Percentiles rank a stretch among this genome's conserved stretches.
Conservation (phyloP, 306 rosid species). For the Leucaena leucocephala region DNA sequence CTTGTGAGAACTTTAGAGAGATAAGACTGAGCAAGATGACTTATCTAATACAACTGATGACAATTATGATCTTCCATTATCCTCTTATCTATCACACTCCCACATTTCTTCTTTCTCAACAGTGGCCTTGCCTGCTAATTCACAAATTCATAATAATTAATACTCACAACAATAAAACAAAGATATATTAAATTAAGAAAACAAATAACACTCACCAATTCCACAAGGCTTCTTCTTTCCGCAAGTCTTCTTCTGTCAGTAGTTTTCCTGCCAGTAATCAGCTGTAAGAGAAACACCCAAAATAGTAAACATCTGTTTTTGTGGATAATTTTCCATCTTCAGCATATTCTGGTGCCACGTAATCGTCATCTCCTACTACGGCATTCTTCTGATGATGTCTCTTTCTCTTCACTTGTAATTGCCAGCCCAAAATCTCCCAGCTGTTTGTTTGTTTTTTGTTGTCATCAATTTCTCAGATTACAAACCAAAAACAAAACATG, state of each 20-base stretch:
- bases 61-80: slow-evolving; percentile 54
- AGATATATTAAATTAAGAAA: too few relatives aligned
- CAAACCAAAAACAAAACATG: background rate
- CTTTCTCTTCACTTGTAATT: background rate
- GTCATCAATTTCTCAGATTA: background rate
- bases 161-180: background rate
- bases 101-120: slow-evolving; percentile 60
- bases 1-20: slow-evolving; percentile 50
- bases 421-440: slow-evolving; percentile 90
- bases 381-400: slow-evolving; percentile 31
- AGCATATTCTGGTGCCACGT: slow-evolving; percentile 87
- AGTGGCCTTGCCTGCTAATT: slow-evolving; percentile 62
- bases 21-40: slow-evolving; percentile 52
- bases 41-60: slow-evolving; percentile 61
- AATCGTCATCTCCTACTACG: slow-evolving; percentile 66
- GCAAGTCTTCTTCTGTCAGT: slow-evolving; percentile 59
- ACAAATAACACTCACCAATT: slow-evolving; percentile 49
- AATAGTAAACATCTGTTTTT: slow-evolving; percentile 81
- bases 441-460: slow-evolving; percentile 42
- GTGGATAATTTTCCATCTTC: slow-evolving; percentile 74
- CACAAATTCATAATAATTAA: background rate
- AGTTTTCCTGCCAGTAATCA: slow-evolving; percentile 71
- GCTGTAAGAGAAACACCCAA: slow-evolving; percentile 78
- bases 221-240: slow-evolving; percentile 67
- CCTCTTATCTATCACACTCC: slow-evolving; percentile 50